phyloP scores from a whole-genome alignment of 2,329 filamentous ascomycete species.

The Proliferodiscus dingleyae region DNA sequence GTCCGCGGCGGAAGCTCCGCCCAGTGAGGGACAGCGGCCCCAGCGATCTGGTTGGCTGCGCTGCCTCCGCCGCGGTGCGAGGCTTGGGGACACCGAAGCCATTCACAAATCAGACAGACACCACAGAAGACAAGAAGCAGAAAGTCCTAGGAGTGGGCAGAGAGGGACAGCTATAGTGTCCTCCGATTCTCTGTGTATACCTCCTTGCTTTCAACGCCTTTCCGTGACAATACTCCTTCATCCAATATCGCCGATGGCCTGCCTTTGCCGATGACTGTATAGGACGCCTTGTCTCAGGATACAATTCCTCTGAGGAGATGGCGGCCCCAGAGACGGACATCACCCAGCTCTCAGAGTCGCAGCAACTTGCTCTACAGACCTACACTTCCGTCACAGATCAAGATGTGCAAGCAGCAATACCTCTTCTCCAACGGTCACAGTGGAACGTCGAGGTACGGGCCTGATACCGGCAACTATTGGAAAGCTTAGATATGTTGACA shows the following conservation, averaged over 20 bases:
- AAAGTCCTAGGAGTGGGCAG: too few species aligned
- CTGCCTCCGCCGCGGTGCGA: too few species aligned
- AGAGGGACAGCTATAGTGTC: too few species aligned
- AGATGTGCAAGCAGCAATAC: constrained; percentile 68
- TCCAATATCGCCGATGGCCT: constrained; percentile 36
- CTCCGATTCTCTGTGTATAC: too few species aligned
- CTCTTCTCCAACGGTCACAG: constrained; percentile 77
- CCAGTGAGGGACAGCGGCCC: too few species aligned
- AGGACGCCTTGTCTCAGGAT: neutral
- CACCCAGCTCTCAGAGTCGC: constrained; percentile 65
- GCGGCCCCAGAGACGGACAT: constrained; percentile 52
- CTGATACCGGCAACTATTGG: neutral
- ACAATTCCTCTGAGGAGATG: constrained; percentile 30
- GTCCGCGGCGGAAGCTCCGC: too few species aligned
- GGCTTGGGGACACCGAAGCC: too few species aligned
- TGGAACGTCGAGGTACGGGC: constrained; percentile 89
- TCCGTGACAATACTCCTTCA: neutral
- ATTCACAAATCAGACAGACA: too few species aligned
- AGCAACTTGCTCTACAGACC: constrained; percentile 82
- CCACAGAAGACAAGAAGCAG: too few species aligned
- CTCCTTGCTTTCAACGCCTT: too few species aligned
- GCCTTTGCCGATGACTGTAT: constrained; percentile 42
- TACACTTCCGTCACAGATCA: constrained; percentile 87
- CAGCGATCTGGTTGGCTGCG: too few species aligned
- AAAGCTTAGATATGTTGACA: neutral